Conservation (phyloP, 176 grass and related monocot genomes). For the Oryza longistaminata region DNA sequence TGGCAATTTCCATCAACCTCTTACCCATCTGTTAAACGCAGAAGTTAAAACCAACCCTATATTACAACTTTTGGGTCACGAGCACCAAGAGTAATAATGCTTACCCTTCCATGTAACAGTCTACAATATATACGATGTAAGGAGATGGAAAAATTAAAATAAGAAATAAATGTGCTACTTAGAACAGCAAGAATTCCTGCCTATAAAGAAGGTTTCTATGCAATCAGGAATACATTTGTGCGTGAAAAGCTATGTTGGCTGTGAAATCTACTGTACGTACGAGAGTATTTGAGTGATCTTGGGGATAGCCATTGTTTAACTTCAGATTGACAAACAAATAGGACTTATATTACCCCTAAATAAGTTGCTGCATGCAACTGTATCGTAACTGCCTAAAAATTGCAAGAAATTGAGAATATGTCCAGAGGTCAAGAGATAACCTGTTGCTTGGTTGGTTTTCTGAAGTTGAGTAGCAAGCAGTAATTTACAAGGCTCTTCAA, state of each 20-base stretch:
- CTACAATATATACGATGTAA: background rate
- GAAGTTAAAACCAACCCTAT: conserved; percentile 33
- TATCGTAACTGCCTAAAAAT: conserved; percentile 3
- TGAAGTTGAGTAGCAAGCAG: conserved; percentile 86
- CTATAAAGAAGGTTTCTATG: background rate
- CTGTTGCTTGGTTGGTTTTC: conserved; percentile 98
- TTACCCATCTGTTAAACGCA: conserved; percentile 90
- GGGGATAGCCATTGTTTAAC: conserved; percentile 8
- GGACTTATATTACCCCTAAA: background rate
- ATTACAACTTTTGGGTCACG: background rate
- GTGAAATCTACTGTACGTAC: background rate
- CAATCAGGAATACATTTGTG: background rate
- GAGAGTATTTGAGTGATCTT: background rate
- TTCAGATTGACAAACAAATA: background rate
- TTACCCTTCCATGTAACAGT: background rate
- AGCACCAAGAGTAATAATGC: background rate
- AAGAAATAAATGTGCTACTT: background rate
- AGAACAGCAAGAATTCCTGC: background rate
- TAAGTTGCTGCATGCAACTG: conserved; percentile 9
- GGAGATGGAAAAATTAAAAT: conserved; percentile 8
- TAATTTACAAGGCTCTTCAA: conserved; percentile 97
- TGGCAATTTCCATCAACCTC: conserved; percentile 96
- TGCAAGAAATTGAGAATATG: conserved; percentile 11
- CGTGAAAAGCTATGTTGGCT: background rate
- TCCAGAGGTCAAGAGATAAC: conserved; percentile 45